phyloP scores from a whole-genome alignment of 768 basidiomycete species.

The Lactifluus piperatus region DNA sequence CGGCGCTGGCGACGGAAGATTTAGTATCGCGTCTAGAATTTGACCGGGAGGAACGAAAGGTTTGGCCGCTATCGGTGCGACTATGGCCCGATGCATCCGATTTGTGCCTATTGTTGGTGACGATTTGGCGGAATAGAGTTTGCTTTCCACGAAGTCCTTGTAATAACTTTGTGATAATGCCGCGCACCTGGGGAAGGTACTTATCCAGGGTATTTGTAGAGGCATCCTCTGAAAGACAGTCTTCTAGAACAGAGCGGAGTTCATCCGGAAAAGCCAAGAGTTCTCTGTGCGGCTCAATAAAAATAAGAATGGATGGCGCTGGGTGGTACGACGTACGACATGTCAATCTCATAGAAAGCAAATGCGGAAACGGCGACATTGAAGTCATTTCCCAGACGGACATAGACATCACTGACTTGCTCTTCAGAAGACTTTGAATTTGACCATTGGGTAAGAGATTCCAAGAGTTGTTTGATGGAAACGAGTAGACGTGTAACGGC shows the following conservation, averaged over 20 bases:
- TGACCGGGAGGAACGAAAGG: constrained; percentile 45
- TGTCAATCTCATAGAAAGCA: constrained; percentile 73
- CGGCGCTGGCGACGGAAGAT: constrained; percentile 25
- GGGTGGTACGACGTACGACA: constrained; percentile 47
- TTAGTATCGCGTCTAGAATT: constrained; percentile 31
- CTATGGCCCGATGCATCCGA: constrained; percentile 39
- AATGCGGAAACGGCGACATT: constrained; percentile 91
- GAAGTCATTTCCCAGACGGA: constrained; percentile 94
- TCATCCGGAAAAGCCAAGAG: constrained; percentile 83
- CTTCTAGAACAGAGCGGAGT: constrained; percentile 80
- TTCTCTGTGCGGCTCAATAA: constrained; percentile 45
- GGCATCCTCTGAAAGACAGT: constrained; percentile 87
- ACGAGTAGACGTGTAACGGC: constrained; percentile 89
- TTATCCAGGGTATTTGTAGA: constrained; percentile 74
- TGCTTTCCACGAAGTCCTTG: constrained; percentile 93
- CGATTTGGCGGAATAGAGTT: constrained; percentile 70
- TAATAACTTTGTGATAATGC: constrained; percentile 87
- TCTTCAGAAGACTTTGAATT: constrained; percentile 57
- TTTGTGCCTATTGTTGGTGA: constrained; percentile 51
- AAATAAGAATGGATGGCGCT: constrained; percentile 2
- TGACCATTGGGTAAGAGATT: constrained; percentile 83
- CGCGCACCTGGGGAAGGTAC: constrained; percentile 84
- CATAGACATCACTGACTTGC: constrained; percentile 94
- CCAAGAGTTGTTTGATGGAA: constrained; percentile 90
- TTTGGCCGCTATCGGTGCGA: constrained; percentile 33